A percentile compares a stretch with the other conserved stretches of the same genome.
phyloP scores from a whole-genome alignment of 495 filamentous ascomycete species.

The Aspergillus baeticus region DNA sequence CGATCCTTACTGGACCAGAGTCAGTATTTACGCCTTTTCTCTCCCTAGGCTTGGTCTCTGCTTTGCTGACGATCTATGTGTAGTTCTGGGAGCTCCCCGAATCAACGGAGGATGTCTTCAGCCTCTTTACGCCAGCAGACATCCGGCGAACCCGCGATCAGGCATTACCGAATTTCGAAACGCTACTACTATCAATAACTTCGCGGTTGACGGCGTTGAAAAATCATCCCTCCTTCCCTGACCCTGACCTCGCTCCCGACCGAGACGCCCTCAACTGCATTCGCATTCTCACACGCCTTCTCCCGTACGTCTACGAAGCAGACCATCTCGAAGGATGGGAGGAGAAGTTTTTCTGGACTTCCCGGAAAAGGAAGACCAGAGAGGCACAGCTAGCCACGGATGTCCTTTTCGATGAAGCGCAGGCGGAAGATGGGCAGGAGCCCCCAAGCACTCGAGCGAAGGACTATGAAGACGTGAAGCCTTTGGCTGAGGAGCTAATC shows the following conservation, averaged over 20 bases:
- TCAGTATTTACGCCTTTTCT: constrained; percentile 31
- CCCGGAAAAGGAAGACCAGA: constrained; percentile 62
- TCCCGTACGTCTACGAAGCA: constrained; percentile 91
- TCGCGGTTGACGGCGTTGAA: constrained; percentile 78
- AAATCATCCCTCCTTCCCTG: constrained; percentile 86
- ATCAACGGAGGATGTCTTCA: constrained; percentile 93
- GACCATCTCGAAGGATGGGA: constrained; percentile 88
- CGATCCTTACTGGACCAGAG: constrained; percentile 91
- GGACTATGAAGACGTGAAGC: constrained; percentile 79
- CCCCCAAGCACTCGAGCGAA: constrained; percentile 43
- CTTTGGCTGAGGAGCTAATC: constrained; percentile 89
- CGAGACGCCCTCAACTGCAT: constrained; percentile 91
- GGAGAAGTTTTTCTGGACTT: constrained; percentile 87
- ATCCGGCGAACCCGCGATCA: constrained; percentile 88
- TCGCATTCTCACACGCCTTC: constrained; percentile 82
- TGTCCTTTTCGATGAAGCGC: constrained; percentile 82
- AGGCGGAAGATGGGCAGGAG: constrained; percentile 47
- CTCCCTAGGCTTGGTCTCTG: not conserved
- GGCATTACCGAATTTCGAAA: constrained; percentile 87
- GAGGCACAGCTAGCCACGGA: constrained; percentile 58
- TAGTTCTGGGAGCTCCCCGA: constrained; percentile 99
- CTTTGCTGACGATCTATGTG: constrained; percentile 12
- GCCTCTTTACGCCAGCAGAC: constrained; percentile 89
- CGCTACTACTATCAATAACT: constrained; percentile 77
- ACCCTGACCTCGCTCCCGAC: constrained; percentile 85